phyloP scores from a whole-genome alignment of 2,329 filamentous ascomycete genomes.

The Phialophora macrospora region DNA sequence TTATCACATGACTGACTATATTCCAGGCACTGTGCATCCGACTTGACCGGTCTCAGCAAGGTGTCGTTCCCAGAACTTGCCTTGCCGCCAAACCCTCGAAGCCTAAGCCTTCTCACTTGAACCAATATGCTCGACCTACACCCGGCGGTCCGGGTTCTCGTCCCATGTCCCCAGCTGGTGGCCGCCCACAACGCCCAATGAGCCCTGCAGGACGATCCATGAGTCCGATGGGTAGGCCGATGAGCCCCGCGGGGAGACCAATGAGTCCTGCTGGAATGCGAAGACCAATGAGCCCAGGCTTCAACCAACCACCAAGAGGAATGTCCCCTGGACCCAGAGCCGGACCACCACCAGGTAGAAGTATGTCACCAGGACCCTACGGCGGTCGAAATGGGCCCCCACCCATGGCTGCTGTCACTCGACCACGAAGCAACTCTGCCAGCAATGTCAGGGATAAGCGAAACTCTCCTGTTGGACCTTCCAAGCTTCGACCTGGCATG shows the following conservation, averaged over 20 bases:
- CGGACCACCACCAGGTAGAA: conserved; percentile 49
- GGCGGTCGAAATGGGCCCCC: conserved; percentile 49
- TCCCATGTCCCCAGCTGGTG: conserved; percentile 38
- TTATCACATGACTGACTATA: conserved; percentile 44
- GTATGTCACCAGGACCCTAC: conserved; percentile 54
- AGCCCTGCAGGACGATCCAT: conserved; percentile 46
- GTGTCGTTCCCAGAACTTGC: conserved; percentile 91
- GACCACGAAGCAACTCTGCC: conserved; percentile 53
- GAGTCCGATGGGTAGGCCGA: conserved; percentile 48
- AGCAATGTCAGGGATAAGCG: conserved; percentile 49
- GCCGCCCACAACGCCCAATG: conserved; percentile 30
- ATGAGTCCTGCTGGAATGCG: conserved; percentile 22
- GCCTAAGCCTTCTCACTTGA: conserved; percentile 68
- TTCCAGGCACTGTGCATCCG: conserved; percentile 82
- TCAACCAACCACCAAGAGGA: conserved; percentile 45
- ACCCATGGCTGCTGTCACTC: conserved; percentile 48
- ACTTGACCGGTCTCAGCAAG: conserved; percentile 87
- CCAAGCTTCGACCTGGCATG: conserved; percentile 37
- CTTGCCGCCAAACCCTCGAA: conserved; percentile 90
- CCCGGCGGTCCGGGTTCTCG: conserved; percentile 37
- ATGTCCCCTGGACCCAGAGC: conserved; percentile 56
- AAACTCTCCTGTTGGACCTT: conserved; percentile 44
- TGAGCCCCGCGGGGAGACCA: neutral
- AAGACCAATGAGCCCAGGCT: conserved; percentile 41
- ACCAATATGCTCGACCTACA: conserved; percentile 56